Evolutionary conservation across 768 basidiomycete species (phyloP).

Genomic region (Collybiopsis confluens): DNA sequence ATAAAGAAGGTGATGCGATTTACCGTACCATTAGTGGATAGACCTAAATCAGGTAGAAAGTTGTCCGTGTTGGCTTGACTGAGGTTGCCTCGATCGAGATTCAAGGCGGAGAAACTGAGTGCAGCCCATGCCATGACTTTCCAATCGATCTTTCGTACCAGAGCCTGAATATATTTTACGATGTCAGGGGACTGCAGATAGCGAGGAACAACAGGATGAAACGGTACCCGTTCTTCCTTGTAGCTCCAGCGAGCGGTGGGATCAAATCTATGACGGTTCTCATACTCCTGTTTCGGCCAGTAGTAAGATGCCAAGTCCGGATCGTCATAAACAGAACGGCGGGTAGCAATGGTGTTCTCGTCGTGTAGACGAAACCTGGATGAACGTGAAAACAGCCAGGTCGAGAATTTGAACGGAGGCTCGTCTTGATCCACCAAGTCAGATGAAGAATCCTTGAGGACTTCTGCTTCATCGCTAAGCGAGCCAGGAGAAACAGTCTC

Average conservation of each 20-base stretch:
- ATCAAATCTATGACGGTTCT: slow-evolving; percentile 56
- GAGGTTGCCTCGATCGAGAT: slow-evolving; percentile 51
- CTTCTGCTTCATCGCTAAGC: not conserved
- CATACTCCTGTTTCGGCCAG: slow-evolving; percentile 48
- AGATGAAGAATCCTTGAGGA: not conserved
- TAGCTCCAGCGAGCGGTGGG: slow-evolving; percentile 56
- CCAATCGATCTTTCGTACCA: slow-evolving; percentile 57
- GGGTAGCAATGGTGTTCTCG: slow-evolving; percentile 41
- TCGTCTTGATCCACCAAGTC: slow-evolving; percentile 33
- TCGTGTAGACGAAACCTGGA: slow-evolving; percentile 16
- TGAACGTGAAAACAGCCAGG: slow-evolving; percentile 28
- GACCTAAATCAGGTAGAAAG: slow-evolving; percentile 49
- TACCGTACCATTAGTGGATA: slow-evolving; percentile 42
- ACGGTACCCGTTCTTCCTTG: slow-evolving; percentile 42
- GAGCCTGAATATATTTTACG: slow-evolving; percentile 32
- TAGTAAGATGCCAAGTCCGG: slow-evolving; percentile 39
- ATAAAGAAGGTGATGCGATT: slow-evolving; percentile 5
- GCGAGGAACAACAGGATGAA: not conserved
- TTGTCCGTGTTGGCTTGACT: slow-evolving; percentile 55
- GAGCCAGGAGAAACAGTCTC: too few species aligned
- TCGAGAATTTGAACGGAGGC: slow-evolving; percentile 28
- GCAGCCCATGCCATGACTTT: slow-evolving; percentile 56
- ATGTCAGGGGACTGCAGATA: not conserved
- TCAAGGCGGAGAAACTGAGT: slow-evolving; percentile 53
- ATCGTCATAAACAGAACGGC: slow-evolving; percentile 50